phyloP scores from a whole-genome alignment of 495 filamentous ascomycete species.

The Hypoxylon rickii region DNA sequence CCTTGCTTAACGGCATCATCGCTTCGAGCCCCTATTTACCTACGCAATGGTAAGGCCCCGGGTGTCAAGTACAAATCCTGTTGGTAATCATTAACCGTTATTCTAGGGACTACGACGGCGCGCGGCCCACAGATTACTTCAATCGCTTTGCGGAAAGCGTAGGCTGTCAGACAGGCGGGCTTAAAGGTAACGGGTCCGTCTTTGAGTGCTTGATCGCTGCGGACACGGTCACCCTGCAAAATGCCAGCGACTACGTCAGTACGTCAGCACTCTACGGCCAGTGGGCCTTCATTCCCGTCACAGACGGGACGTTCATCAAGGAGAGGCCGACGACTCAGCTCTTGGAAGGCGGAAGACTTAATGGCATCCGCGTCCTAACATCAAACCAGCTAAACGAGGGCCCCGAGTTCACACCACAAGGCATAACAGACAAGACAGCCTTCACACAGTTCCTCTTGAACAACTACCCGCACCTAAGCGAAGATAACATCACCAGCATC shows the following conservation, averaged over 20 bases:
- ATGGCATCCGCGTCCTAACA: constrained; percentile 35
- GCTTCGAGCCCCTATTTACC: constrained; percentile 45
- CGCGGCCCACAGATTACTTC: constrained; percentile 57
- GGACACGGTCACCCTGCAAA: constrained; percentile 58
- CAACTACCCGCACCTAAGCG: constrained; percentile 56
- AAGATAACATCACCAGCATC: constrained; percentile 49
- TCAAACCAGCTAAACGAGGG: constrained; percentile 38
- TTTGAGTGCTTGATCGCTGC: constrained; percentile 41
- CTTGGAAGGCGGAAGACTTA: constrained; percentile 47
- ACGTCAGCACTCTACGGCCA: constrained; percentile 46
- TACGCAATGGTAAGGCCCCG: constrained; percentile 40
- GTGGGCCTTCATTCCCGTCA: constrained; percentile 51
- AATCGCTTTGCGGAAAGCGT: constrained; percentile 57
- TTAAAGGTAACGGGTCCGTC: constrained; percentile 17
- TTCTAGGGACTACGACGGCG: constrained; percentile 51
- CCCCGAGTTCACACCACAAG: constrained; percentile 54
- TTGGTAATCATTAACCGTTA: background rate
- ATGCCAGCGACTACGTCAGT: constrained; percentile 58
- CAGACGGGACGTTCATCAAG: constrained; percentile 34
- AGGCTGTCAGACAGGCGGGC: constrained; percentile 50
- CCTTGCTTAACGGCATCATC: constrained; percentile 56
- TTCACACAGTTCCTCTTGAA: constrained; percentile 51
- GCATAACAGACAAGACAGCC: constrained; percentile 50
- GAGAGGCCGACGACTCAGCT: constrained; percentile 49
- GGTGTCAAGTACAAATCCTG: background rate